Percentiles rank a stretch among this genome's conserved stretches.
Conservation (phyloP, 2,329 filamentous ascomycete genomes). For the Arthrobotrys sphaeroides region DNA sequence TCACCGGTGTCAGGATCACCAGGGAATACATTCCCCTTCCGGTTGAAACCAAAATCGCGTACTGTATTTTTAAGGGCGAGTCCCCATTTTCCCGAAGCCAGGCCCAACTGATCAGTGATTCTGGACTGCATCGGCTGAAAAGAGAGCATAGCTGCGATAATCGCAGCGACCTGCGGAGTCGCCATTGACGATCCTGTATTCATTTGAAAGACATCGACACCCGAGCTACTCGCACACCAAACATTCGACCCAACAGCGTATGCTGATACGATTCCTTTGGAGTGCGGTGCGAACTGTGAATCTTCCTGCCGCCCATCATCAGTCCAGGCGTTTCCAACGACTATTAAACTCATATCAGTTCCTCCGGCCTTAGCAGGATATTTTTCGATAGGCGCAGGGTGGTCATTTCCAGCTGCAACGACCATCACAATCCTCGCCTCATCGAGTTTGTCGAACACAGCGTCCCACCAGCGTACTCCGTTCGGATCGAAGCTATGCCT, state of each 20-base stretch:
- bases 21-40: no score
- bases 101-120: no score
- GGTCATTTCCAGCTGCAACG: not conserved
- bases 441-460: not conserved
- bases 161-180: not conserved
- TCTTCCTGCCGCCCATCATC: not conserved
- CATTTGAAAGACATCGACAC: not conserved
- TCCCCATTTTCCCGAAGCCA: no score
- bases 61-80: no score
- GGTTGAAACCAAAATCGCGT: no score
- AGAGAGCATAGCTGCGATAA: not conserved
- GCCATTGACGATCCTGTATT: not conserved
- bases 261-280: not conserved
- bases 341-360: not conserved
- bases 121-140: not conserved
- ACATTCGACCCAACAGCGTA: not conserved
- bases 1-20: no score
- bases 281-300: not conserved
- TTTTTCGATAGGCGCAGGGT: not conserved
- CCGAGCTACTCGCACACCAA: not conserved
- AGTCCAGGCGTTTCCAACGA: not conserved
- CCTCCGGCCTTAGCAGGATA: not conserved
- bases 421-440: not conserved
- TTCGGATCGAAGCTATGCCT: no score
- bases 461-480: not conserved